These are phyloP conservation scores for Leucoagaricus sp. DNA, from an alignment of 1,284 basidiomycete genomes.

Conservation along the genomic window DNA sequence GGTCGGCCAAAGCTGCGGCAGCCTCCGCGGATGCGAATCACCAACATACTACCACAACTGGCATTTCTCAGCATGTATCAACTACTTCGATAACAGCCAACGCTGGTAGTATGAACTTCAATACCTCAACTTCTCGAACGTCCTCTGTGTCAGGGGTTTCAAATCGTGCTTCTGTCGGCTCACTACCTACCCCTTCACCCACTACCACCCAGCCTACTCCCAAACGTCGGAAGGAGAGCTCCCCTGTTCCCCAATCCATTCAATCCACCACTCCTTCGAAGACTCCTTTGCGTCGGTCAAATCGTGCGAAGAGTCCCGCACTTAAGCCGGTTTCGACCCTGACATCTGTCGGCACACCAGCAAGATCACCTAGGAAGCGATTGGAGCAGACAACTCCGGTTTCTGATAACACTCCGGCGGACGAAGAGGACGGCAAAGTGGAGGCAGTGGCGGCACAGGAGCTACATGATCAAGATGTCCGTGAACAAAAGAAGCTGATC, in stretches of 20 bases:
- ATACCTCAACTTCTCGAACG: conserved; percentile 25
- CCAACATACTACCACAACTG: conserved; percentile 20
- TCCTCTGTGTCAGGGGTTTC: conserved; percentile 17
- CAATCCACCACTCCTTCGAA: conserved; percentile 20
- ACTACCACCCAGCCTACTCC: conserved; percentile 39
- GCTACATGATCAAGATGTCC: conserved; percentile 65
- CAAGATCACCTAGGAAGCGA: conserved; percentile 35
- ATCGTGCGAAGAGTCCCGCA: conserved; percentile 56
- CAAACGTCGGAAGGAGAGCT: conserved; percentile 67
- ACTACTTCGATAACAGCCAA: conserved; percentile 20
- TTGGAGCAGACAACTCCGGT: conserved; percentile 3
- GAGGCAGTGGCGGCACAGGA: conserved; percentile 57
- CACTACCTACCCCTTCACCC: conserved; percentile 40
- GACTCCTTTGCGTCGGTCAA: conserved; percentile 44
- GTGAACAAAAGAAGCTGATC: conserved; percentile 72
- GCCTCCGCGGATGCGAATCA: conserved; percentile 28
- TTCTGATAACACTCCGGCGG: conserved; percentile 37
- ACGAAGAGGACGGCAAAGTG: conserved; percentile 59
- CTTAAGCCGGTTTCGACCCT: conserved; percentile 26
- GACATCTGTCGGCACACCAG: conserved; percentile 37
- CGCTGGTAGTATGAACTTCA: not conserved
- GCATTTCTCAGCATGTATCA: conserved; percentile 2
- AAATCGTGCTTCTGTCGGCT: conserved; percentile 17
- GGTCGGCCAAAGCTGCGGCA: conserved; percentile 48
- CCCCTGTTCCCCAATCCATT: conserved; percentile 41